Conservation (phyloP, 352 stramenopile genomes). For the Pythium aquatile region DNA sequence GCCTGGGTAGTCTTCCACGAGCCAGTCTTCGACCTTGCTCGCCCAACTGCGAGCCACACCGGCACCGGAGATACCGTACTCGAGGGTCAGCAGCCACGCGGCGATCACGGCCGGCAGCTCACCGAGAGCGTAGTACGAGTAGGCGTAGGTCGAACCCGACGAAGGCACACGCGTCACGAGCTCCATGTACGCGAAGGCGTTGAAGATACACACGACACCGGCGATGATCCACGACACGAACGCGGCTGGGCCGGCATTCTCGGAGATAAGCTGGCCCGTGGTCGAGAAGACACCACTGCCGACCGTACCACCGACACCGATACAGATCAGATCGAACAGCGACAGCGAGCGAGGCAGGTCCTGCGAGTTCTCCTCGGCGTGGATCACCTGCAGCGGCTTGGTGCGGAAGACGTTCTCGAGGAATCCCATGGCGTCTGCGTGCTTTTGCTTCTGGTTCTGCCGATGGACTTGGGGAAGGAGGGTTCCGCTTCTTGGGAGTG, state of each 20-base stretch:
- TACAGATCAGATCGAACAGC: constrained; percentile 88
- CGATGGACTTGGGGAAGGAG: neutral
- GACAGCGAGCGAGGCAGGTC: constrained; percentile 67
- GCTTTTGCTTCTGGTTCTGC: neutral
- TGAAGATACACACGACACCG: constrained; percentile 77
- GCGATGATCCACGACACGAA: constrained; percentile 82
- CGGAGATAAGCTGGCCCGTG: constrained; percentile 73
- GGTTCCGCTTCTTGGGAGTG: neutral
- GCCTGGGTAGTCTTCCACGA: constrained; percentile 41
- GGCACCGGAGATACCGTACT: constrained; percentile 89
- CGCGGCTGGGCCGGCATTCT: constrained; percentile 70
- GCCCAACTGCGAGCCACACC: constrained; percentile 93
- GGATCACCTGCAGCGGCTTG: constrained; percentile 76
- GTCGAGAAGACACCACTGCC: constrained; percentile 91
- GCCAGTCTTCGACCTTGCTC: constrained; percentile 82
- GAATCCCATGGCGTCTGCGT: constrained; percentile 33
- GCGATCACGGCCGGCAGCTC: constrained; percentile 91
- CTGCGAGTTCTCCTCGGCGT: constrained; percentile 66
- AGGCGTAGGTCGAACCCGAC: constrained; percentile 91
- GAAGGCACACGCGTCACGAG: constrained; percentile 84
- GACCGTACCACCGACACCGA: constrained; percentile 92
- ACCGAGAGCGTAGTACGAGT: constrained; percentile 91
- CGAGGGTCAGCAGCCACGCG: constrained; percentile 87
- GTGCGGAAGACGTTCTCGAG: constrained; percentile 57
- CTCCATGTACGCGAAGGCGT: constrained; percentile 90